Conservation (phyloP, 2,329 filamentous ascomycete genomes). For the Onygenales sp. region DNA sequence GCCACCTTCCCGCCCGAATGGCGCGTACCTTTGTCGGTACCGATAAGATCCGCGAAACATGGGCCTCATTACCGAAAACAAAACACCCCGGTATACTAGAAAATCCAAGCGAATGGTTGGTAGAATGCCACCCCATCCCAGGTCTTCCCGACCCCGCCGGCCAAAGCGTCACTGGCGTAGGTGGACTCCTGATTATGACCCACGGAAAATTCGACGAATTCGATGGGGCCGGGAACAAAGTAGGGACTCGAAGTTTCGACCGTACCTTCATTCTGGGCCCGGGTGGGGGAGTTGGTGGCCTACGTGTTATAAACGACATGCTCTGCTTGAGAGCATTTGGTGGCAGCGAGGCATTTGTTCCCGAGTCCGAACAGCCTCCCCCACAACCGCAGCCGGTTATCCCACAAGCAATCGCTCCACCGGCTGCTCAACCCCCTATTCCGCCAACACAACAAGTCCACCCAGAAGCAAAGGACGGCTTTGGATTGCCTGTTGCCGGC, state of each 20-base stretch:
- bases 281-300: slow-evolving; percentile 53
- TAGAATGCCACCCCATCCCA: slow-evolving; percentile 69
- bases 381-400: slow-evolving; percentile 25
- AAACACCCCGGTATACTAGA: slow-evolving; percentile 62
- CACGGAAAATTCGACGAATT: slow-evolving; percentile 78
- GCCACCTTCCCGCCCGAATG: slow-evolving; percentile 49
- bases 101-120: slow-evolving; percentile 64
- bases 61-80: slow-evolving; percentile 62
- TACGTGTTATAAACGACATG: slow-evolving; percentile 73
- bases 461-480: slow-evolving; percentile 26
- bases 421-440: slow-evolving; percentile 17
- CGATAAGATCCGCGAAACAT: slow-evolving; percentile 56
- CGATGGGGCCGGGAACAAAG: slow-evolving; percentile 46
- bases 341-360: slow-evolving; percentile 43
- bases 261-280: slow-evolving; percentile 72
- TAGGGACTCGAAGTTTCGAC: slow-evolving; percentile 66
- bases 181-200: slow-evolving; percentile 68
- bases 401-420: slow-evolving; percentile 24
- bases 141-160: slow-evolving; percentile 62
- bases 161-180: slow-evolving; percentile 55
- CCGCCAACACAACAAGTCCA: slow-evolving; percentile 12
- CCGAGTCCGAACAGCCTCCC: slow-evolving; percentile 26
- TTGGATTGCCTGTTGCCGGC: slow-evolving; percentile 32
- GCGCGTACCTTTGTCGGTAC: slow-evolving; percentile 58
- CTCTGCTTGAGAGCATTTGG: slow-evolving; percentile 62